Evolutionary conservation across 441 rosid species (phyloP).

Genomic region (Biscutella laevigata): DNA sequence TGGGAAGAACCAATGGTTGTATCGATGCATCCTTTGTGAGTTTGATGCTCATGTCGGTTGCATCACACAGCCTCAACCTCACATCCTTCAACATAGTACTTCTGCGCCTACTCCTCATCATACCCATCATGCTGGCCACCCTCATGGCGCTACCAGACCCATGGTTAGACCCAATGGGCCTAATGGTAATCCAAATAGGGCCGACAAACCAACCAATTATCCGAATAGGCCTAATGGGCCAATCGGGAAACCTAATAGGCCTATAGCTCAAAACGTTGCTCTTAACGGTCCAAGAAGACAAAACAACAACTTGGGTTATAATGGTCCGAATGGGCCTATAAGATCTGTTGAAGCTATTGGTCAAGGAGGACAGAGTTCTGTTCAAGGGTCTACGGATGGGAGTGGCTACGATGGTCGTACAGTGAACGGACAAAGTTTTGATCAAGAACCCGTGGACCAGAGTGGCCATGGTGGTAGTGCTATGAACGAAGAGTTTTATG

Average conservation of each 20-base stretch:
- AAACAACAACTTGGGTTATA: constrained; percentile 12
- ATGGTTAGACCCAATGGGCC: no score
- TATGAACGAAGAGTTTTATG: constrained; percentile 14
- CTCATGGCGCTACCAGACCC: no score
- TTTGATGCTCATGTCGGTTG: constrained; percentile 55
- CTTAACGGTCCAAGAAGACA: background rate
- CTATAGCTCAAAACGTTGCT: background rate
- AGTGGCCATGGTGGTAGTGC: no score
- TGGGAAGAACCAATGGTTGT: constrained; percentile 52
- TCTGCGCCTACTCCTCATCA: constrained; percentile 18
- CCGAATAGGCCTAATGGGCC: no score
- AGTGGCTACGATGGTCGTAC: constrained; percentile 8
- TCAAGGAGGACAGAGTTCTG: constrained; percentile 9
- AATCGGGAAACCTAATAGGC: background rate
- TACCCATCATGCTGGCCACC: background rate
- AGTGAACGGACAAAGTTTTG: no score
- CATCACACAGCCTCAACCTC: constrained; percentile 4
- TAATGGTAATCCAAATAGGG: no score
- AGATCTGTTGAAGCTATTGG: background rate
- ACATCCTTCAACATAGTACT: constrained; percentile 20
- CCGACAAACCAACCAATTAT: no score
- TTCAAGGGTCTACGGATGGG: constrained; percentile 14
- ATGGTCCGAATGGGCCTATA: background rate
- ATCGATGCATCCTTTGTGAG: constrained; percentile 39
- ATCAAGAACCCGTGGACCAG: no score